Evolutionary conservation across 2,329 filamentous ascomycete genomes (phyloP).

Genomic region (Westerdykella aurantiaca): DNA sequence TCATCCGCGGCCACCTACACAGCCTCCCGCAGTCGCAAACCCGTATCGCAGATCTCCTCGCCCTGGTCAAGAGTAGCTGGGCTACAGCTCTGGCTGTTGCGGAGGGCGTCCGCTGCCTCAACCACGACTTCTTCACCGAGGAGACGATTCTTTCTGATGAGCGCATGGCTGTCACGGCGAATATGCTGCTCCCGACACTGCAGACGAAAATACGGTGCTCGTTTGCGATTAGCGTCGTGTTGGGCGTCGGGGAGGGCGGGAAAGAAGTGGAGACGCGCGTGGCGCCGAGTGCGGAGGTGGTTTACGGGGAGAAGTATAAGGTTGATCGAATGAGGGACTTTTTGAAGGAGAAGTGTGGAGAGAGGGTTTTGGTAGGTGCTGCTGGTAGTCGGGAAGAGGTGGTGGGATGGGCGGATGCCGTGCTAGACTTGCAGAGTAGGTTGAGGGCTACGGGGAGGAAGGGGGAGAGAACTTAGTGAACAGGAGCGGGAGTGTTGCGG

Average conservation of each 20-base stretch:
- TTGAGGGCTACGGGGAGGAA: conserved; percentile 44
- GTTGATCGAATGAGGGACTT: conserved; percentile 70
- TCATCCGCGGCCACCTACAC: conserved; percentile 63
- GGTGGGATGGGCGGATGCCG: conserved; percentile 38
- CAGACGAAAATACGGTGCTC: conserved; percentile 63
- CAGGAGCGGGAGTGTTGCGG: too few species aligned
- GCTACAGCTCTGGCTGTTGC: conserved; percentile 56
- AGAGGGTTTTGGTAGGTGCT: conserved; percentile 26
- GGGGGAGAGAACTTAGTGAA: conserved; percentile 25
- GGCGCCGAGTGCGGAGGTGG: conserved; percentile 53
- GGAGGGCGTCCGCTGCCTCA: conserved; percentile 56
- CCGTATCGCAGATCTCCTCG: conserved; percentile 53
- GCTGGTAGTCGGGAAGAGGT: conserved; percentile 17
- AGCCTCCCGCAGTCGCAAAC: conserved; percentile 55
- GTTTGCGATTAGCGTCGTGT: conserved; percentile 49
- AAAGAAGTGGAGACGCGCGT: conserved; percentile 50
- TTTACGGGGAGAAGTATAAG: conserved; percentile 76
- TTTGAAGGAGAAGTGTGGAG: conserved; percentile 50
- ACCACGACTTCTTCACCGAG: conserved; percentile 59
- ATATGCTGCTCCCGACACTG: conserved; percentile 58
- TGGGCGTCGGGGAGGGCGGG: conserved; percentile 31
- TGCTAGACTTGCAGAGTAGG: conserved; percentile 40
- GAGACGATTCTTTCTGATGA: conserved; percentile 61
- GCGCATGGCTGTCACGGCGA: conserved; percentile 56
- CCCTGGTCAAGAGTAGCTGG: conserved; percentile 59